Base-by-base conservation (phyloP, 2,329 filamentous ascomycete species). In the Calonectria hongkongensis region DNA sequence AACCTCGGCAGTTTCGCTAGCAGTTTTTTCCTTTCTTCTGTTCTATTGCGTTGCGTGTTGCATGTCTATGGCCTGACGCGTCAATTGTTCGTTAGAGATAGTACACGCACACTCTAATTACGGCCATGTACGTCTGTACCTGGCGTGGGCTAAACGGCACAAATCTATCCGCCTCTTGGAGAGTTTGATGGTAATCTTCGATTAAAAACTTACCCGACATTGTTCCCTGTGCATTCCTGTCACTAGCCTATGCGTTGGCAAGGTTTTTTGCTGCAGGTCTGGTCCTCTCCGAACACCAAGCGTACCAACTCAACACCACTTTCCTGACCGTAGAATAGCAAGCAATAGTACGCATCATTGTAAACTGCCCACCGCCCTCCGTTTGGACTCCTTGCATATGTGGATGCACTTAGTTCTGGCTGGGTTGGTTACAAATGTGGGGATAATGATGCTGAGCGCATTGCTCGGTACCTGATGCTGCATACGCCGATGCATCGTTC, bases 311-410 rank as follows among this genome's bases (percentile, higher is more conserved):
- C 33, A 60, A 60, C 54, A 60, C 21, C 33, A 41, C 21, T 13
- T 28, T 48, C n/a, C 21, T 60, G 54, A 60, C 33, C 54, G 36
- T 28, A 60, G 33, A 60, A 60, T 60, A 16, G 21, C 36, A 28
- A 58, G 10, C 33, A 30, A n/a, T 56, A 25, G n/a, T 48, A 48
- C 45, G 45, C 45, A 48, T 48, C 45, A 48, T 48, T 12, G 54
- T 15, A 13, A 60, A 28, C 16, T 60, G 33, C 8, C 54, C 54
- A 60, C 54, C 54, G 54, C 54, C 54, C 54, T 60, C 39, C 60
- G n/a, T 47, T 36, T 47, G 36, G 63, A 36, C 69, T 66, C 69
- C 69, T 45, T 71, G 69, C 63, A 71, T 71, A 71, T 47, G 63
- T 71, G 69, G 69, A 54, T 66, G 54, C 54, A 30, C 12, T 60